These are phyloP conservation scores for Bassia scoparia DNA, from an alignment of 148 eudicot genomes.

Conservation along the genomic window DNA sequence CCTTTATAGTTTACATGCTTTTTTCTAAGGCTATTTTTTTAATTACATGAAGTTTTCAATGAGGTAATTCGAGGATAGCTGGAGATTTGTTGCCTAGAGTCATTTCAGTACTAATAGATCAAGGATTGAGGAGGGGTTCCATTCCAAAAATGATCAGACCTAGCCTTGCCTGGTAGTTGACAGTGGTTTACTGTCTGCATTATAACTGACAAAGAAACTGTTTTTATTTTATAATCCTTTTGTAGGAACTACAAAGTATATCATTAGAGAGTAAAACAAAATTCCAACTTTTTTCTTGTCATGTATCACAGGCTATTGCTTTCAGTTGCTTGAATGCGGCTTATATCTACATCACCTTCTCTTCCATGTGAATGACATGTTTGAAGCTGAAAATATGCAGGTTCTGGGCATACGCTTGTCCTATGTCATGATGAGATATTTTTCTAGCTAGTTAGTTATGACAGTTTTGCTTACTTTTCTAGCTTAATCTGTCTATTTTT, in stretches of 20 bases:
- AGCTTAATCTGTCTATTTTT: background rate
- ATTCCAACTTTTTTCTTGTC: constrained; percentile 5
- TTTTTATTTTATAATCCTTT: background rate
- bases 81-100: constrained; percentile 64
- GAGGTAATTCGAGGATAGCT: constrained; percentile 94
- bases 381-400: constrained; percentile 61
- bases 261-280: background rate
- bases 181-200: background rate
- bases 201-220: background rate
- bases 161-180: constrained; percentile 66
- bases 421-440: constrained; percentile 4
- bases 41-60: constrained; percentile 9
- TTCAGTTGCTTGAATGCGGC: constrained; percentile 77
- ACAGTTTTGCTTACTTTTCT: no score
- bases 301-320: constrained; percentile 53
- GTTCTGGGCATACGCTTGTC: constrained; percentile 41
- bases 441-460: background rate
- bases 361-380: constrained; percentile 54
- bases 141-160: constrained; percentile 58
- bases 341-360: constrained; percentile 68
- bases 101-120: constrained; percentile 58
- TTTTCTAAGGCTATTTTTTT: constrained; percentile 1
- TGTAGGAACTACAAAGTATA: no score
- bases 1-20: background rate
- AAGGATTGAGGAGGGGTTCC: constrained; percentile 69